phyloP scores from a whole-genome alignment of 441 rosid species.

The Adansonia madagascariensis region DNA sequence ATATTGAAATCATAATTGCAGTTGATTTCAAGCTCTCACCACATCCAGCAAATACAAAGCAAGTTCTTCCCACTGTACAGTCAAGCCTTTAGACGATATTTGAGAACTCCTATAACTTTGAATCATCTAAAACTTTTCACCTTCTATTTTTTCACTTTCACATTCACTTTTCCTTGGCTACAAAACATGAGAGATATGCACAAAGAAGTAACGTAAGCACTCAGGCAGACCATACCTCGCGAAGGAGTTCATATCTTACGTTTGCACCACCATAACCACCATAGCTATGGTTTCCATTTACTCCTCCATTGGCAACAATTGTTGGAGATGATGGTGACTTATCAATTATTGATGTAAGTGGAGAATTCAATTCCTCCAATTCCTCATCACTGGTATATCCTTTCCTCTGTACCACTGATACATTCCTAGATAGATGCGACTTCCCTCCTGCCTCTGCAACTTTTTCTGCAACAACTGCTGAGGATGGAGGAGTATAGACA shows the following conservation, averaged over 20 bases:
- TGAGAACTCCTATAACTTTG: constrained; percentile 18
- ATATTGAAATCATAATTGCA: background rate
- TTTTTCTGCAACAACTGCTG: constrained; percentile 59
- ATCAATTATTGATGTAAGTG: constrained; percentile 62
- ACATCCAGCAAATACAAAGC: constrained; percentile 9
- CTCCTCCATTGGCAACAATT: constrained; percentile 32
- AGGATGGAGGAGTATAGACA: constrained; percentile 61
- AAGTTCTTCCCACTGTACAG: constrained; percentile 8
- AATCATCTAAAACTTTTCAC: background rate
- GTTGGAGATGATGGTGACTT: constrained; percentile 43
- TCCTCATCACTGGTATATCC: constrained; percentile 92
- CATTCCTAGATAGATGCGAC: constrained; percentile 53
- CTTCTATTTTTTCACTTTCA: background rate
- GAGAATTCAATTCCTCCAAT: constrained; percentile 75
- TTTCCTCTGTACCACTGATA: constrained; percentile 67
- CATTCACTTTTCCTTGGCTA: constrained; percentile 10
- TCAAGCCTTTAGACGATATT: constrained; percentile 9
- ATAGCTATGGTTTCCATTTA: constrained; percentile 39
- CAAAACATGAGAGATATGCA: constrained; percentile 12
- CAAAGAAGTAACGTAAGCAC: background rate
- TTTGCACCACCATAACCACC: constrained; percentile 33
- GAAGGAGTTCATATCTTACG: constrained; percentile 76
- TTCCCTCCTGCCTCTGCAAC: constrained; percentile 55
- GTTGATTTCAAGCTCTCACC: background rate
- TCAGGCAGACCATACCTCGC: constrained; percentile 72